A percentile compares a stretch with the other conserved stretches of the same genome.
phyloP scores from a whole-genome alignment of 164 flowering plant species.

The Aristolochia californica region DNA sequence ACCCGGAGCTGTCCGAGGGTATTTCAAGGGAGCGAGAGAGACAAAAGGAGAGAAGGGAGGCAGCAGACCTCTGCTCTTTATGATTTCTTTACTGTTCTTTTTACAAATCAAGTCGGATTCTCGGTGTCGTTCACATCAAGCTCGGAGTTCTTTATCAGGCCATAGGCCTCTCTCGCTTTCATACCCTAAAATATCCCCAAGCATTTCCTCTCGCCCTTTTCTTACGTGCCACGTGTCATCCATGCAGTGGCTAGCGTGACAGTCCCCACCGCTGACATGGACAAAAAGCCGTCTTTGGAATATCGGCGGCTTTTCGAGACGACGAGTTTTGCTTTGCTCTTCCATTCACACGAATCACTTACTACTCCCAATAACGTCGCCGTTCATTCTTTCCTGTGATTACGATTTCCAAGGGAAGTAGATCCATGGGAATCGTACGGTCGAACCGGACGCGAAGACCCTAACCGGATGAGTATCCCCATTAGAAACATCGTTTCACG shows the following conservation, averaged over 20 bases:
- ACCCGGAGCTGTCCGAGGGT: neutral
- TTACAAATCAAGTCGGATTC: slow-evolving; percentile 6
- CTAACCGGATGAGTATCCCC: too few relatives aligned
- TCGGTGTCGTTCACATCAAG: slow-evolving; percentile 14
- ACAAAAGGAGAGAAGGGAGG: neutral
- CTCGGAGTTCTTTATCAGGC: neutral
- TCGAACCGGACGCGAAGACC: too few relatives aligned
- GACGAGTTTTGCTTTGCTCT: too few relatives aligned
- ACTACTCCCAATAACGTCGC: too few relatives aligned
- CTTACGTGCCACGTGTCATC: neutral
- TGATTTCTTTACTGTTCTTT: neutral
- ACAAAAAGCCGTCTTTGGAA: neutral
- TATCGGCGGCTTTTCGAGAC: slow-evolving; percentile 1
- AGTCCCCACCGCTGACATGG: neutral
- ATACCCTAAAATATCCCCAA: slow-evolving; percentile 11
- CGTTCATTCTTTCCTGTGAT: too few relatives aligned
- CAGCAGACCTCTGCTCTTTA: too few relatives aligned
- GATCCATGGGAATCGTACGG: too few relatives aligned
- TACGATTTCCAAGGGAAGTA: too few relatives aligned
- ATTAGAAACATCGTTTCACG: too few relatives aligned
- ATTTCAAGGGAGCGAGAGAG: neutral
- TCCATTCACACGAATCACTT: neutral
- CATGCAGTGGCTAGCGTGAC: neutral
- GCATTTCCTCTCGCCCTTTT: neutral
- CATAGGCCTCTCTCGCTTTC: neutral